Conservation (phyloP, 2,329 filamentous ascomycete species). For the Amauroascus niger region DNA sequence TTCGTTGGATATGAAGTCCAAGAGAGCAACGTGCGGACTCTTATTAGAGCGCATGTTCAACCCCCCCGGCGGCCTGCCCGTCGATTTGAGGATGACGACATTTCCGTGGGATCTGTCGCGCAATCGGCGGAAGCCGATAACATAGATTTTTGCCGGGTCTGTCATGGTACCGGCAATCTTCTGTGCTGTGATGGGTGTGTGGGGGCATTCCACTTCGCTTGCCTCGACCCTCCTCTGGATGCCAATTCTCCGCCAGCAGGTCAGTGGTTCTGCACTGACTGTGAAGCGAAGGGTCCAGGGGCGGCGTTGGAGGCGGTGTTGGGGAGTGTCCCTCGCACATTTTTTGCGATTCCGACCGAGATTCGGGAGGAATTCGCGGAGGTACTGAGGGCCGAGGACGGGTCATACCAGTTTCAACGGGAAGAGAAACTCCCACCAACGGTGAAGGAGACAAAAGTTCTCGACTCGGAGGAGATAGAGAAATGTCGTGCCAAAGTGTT, state of each 20-base stretch:
- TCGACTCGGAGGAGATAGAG: slow-evolving; percentile 21
- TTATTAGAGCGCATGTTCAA: slow-evolving; percentile 6
- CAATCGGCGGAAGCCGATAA: slow-evolving; percentile 48
- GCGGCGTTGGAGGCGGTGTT: slow-evolving; percentile 54
- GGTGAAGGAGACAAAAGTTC: not conserved
- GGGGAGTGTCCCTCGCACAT: slow-evolving; percentile 58
- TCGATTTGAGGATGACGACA: slow-evolving; percentile 4
- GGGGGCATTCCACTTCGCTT: slow-evolving; percentile 81
- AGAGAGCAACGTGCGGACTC: slow-evolving; percentile 11
- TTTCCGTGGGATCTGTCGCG: slow-evolving; percentile 8
- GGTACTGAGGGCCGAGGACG: slow-evolving; percentile 64
- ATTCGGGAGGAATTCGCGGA: slow-evolving; percentile 70
- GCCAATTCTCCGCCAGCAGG: slow-evolving; percentile 57
- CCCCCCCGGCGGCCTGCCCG: not conserved
- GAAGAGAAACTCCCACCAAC: slow-evolving; percentile 13
- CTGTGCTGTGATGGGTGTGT: slow-evolving; percentile 91
- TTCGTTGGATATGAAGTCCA: slow-evolving; percentile 11
- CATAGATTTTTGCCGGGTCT: slow-evolving; percentile 82
- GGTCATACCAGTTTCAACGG: slow-evolving; percentile 51
- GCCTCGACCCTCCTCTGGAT: slow-evolving; percentile 69
- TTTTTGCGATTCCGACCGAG: slow-evolving; percentile 60
- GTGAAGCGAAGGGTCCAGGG: slow-evolving; percentile 48
- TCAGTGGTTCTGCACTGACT: slow-evolving; percentile 70
- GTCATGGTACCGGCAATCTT: slow-evolving; percentile 71
- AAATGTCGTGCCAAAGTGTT: slow-evolving; percentile 37